Conservation (phyloP, 768 basidiomycete species). For the Coprinopsis marcescibilis region DNA sequence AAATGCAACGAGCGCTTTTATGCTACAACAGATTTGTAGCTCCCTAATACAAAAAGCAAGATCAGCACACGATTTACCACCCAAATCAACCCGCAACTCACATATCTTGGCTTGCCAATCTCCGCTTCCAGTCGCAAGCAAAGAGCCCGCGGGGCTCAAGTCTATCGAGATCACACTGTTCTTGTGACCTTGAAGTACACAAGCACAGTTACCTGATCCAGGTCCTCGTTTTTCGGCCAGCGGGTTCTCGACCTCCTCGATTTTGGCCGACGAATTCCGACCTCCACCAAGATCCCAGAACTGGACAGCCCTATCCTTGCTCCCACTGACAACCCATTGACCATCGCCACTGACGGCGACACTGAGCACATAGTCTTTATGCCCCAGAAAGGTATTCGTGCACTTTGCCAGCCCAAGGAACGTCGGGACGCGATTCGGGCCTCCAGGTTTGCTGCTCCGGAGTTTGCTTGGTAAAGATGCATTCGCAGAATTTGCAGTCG, state of each 20-base stretch:
- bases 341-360: constrained; percentile 69
- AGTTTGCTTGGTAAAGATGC: too few species aligned
- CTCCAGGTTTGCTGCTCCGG: neutral
- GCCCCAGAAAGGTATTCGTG: constrained; percentile 55
- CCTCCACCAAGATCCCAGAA: constrained; percentile 47
- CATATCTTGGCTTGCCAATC: constrained; percentile 32
- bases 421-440: constrained; percentile 21
- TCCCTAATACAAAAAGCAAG: constrained; percentile 2
- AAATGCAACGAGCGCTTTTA: too few species aligned
- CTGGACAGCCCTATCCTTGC: constrained; percentile 76
- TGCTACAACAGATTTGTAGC: constrained; percentile 12
- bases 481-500: too few species aligned
- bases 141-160: constrained; percentile 26
- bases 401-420: neutral
- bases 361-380: constrained; percentile 53
- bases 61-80: neutral
- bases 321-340: constrained; percentile 74
- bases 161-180: constrained; percentile 29
- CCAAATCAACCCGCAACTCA: constrained; percentile 12
- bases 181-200: constrained; percentile 58
- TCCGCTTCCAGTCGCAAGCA: constrained; percentile 29
- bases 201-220: constrained; percentile 33
- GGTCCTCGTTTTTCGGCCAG: neutral
- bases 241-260: neutral
- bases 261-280: neutral